phyloP scores from a whole-genome alignment of 2,329 filamentous ascomycete genomes.

The Cadophora sp. region DNA sequence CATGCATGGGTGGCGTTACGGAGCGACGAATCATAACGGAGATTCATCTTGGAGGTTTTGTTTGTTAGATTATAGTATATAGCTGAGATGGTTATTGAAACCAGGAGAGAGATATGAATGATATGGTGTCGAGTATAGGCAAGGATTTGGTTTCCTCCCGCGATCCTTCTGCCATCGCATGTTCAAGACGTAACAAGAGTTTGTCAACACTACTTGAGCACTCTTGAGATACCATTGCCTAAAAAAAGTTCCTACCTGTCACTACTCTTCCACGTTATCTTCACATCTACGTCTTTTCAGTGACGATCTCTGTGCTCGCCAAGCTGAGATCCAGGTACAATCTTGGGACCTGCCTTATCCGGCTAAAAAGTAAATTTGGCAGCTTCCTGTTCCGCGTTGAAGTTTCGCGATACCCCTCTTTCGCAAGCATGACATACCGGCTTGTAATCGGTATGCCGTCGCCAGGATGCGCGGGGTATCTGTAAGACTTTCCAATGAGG shows the following conservation, averaged over 20 bases:
- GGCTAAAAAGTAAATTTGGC: conserved; percentile 16
- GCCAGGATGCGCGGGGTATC: conserved; percentile 8
- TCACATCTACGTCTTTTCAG: neutral
- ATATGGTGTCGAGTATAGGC: neutral
- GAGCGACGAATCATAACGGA: neutral
- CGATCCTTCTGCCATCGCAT: neutral
- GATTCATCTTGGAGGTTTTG: neutral
- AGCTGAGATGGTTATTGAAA: conserved; percentile 6
- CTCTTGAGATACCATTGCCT: no score
- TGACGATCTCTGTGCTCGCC: conserved; percentile 10
- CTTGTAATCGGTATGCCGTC: conserved; percentile 1
- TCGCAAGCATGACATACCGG: conserved; percentile 1
- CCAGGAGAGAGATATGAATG: neutral
- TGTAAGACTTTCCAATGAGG: neutral
- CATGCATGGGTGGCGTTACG: conserved; percentile 24
- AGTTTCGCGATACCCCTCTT: conserved; percentile 12
- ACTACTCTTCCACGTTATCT: neutral
- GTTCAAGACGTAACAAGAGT: neutral
- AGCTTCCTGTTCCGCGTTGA: conserved; percentile 17
- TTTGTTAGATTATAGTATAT: conserved; percentile 13
- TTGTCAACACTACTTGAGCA: neutral
- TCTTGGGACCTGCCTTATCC: conserved; percentile 21
- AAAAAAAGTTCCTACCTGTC: neutral
- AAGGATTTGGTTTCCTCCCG: neutral
- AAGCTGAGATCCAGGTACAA: conserved; percentile 18